A percentile compares a stretch with the other conserved stretches of the same genome.
These are phyloP conservation scores for Curvularia sp. DNA, from an alignment of 2,329 filamentous ascomycete genomes.

Conservation along the genomic window DNA sequence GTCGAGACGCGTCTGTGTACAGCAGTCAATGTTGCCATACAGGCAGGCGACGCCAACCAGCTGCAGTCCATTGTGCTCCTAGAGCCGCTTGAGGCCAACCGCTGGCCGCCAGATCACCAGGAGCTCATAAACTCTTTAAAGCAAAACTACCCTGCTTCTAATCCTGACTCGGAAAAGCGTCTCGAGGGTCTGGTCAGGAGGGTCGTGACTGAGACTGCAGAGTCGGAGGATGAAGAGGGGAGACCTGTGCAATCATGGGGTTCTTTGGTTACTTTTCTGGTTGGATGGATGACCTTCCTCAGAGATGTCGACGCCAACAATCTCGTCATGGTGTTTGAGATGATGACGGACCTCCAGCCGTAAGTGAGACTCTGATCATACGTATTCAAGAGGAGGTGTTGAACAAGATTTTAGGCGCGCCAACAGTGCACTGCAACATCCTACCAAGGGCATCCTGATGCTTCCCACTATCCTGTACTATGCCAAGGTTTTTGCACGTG, in stretches of 20 bases:
- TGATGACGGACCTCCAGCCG: conserved; percentile 77
- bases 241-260: conserved; percentile 68
- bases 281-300: conserved; percentile 80
- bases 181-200: conserved; percentile 35
- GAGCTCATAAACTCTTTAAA: conserved; percentile 39
- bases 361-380: conserved; percentile 54
- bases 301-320: conserved; percentile 80
- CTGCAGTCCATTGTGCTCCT: conserved; percentile 40
- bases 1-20: conserved; percentile 38
- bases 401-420: conserved; percentile 63
- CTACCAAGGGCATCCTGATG: conserved; percentile 79
- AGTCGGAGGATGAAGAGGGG: conserved; percentile 67
- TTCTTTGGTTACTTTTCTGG: conserved; percentile 79
- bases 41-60: conserved; percentile 28
- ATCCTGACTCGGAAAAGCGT: conserved; percentile 26
- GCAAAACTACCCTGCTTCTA: conserved; percentile 32
- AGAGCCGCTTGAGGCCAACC: conserved; percentile 30
- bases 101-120: conserved; percentile 36
- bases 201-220: conserved; percentile 51
- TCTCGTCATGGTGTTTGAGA: conserved; percentile 74
- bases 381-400: conserved; percentile 6
- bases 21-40: conserved; percentile 39
- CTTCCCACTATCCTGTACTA: conserved; percentile 84
- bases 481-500: conserved; percentile 77
- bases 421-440: conserved; percentile 80